Evolutionary conservation across 2,329 filamentous ascomycete genomes (phyloP), one percentile per base, ranked within the genome.

Genomic region (Domatiomyces catenatus): DNA sequence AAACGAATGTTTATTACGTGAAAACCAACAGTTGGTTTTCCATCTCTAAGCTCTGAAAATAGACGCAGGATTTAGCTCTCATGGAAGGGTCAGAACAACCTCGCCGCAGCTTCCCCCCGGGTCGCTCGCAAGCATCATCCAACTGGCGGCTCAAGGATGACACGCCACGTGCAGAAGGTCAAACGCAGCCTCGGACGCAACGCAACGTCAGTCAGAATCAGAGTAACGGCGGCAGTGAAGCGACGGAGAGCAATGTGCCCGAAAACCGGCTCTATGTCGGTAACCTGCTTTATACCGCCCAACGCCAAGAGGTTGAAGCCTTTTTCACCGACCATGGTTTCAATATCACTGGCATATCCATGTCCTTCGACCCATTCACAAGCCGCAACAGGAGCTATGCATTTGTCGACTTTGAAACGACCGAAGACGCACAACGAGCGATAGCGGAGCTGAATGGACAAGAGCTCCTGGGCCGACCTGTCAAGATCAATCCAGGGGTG

Each of bases 351-450:
- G 75, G 76, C 46, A 76, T 86, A 56, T 79, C 83, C 62, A 81
- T 86, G 58, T 80, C 80, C 0, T 73, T 83, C 49, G 81, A 86
- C 59, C 75, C 80, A 1, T 77, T 83, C 63, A 82, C 76, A 26
- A 77, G 75, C 42, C 72, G 81, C 44, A 86, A 86, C 62, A 81
- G 81, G 0, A 82, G 80, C 39, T 86, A 85, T 67, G 86, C 82
- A 67, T 86, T 87, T 58, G 76, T 86, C 45, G 82, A 86, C 59
- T 76, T 86, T 51, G 64, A 65, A 45, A 72, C 70, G 46, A 71
- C 71, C 45, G 75, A 76, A 24, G 69, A 77, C 26, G 81, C 81
- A 2, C 70, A 76, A 3, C 63, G 64, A 1, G 79, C 78, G 1
- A 77, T 85, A 62, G 60, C 64, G n/a, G 68, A 72, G 10, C 67